Evolutionary conservation across 2,329 filamentous ascomycete genomes (phyloP).

Genomic region (Exophiala oligosperma): DNA sequence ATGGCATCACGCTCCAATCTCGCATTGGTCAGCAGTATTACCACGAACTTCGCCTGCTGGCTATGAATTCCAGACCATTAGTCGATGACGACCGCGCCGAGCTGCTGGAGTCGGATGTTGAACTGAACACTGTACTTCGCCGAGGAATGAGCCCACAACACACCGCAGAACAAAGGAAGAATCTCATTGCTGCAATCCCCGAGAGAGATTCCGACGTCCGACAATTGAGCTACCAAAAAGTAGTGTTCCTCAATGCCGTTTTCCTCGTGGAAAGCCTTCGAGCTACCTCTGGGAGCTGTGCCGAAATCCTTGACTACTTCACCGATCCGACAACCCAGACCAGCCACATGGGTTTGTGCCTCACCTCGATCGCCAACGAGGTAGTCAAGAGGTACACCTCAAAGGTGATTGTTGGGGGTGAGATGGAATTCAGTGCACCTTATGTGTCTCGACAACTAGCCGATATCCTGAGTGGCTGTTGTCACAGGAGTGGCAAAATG

Average conservation of each 20-base stretch:
- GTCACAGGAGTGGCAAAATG: slow-evolving; percentile 87
- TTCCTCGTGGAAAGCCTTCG: slow-evolving; percentile 87
- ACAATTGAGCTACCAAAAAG: slow-evolving; percentile 81
- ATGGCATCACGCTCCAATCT: slow-evolving; percentile 79
- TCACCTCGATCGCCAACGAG: slow-evolving; percentile 63
- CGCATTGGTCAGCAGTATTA: slow-evolving; percentile 70
- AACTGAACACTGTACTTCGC: slow-evolving; percentile 89
- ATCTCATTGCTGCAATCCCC: slow-evolving; percentile 72
- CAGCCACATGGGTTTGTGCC: slow-evolving; percentile 62
- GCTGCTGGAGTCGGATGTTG: slow-evolving; percentile 91
- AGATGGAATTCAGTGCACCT: slow-evolving; percentile 81
- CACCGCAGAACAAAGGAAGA: slow-evolving; percentile 76
- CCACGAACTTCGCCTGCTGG: slow-evolving; percentile 78
- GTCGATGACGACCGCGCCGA: slow-evolving; percentile 87
- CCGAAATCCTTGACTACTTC: slow-evolving; percentile 87
- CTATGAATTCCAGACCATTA: slow-evolving; percentile 81
- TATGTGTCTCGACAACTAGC: slow-evolving; percentile 88
- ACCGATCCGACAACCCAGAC: slow-evolving; percentile 79
- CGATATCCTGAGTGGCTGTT: slow-evolving; percentile 79
- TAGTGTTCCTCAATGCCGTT: slow-evolving; percentile 87
- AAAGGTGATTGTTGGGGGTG: slow-evolving; percentile 69
- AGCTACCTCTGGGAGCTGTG: slow-evolving; percentile 84
- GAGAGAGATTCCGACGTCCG: slow-evolving; percentile 76
- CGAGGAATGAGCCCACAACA: slow-evolving; percentile 80
- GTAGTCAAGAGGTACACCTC: slow-evolving; percentile 78